Evolutionary conservation across 176 grass and related monocot species (phyloP).

Genomic region (Hordeum vulgare): DNA sequence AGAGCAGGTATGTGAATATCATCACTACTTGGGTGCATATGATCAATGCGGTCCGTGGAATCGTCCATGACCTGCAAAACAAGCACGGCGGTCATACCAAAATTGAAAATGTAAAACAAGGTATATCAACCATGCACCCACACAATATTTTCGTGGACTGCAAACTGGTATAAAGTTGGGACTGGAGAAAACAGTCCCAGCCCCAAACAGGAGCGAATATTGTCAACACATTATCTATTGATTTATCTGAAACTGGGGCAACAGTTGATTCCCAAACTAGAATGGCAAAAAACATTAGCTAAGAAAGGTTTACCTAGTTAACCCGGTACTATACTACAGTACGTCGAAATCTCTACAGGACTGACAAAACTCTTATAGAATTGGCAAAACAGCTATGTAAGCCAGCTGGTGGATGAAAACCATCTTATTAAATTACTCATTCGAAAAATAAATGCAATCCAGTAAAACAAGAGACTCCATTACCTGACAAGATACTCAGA

Average conservation of each 20-base stretch:
- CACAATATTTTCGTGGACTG: neutral
- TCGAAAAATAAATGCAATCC: neutral
- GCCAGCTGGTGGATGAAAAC: neutral
- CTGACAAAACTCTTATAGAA: neutral
- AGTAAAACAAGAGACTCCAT: neutral
- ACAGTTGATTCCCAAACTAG: neutral
- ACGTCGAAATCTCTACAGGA: neutral
- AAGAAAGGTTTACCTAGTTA: neutral
- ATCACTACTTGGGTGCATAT: slow-evolving; percentile 69
- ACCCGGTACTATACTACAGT: neutral
- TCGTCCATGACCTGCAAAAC: slow-evolving; percentile 64
- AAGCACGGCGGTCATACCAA: neutral
- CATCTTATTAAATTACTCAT: neutral
- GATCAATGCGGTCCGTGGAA: slow-evolving; percentile 65
- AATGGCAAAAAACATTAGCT: neutral
- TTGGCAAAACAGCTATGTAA: neutral
- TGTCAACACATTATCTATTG: neutral
- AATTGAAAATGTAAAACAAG: neutral
- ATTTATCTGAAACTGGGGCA: neutral
- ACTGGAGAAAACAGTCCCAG: neutral
- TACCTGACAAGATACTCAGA: slow-evolving; percentile 90
- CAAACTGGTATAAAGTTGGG: neutral
- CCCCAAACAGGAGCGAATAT: neutral
- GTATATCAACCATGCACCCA: neutral
- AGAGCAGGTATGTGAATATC: slow-evolving; percentile 73